A percentile compares a stretch with the other conserved stretches of the same genome.
These are phyloP conservation scores for Ophiostoma sp. DNA, from an alignment of 2,329 filamentous ascomycete genomes.

Conservation along the genomic window DNA sequence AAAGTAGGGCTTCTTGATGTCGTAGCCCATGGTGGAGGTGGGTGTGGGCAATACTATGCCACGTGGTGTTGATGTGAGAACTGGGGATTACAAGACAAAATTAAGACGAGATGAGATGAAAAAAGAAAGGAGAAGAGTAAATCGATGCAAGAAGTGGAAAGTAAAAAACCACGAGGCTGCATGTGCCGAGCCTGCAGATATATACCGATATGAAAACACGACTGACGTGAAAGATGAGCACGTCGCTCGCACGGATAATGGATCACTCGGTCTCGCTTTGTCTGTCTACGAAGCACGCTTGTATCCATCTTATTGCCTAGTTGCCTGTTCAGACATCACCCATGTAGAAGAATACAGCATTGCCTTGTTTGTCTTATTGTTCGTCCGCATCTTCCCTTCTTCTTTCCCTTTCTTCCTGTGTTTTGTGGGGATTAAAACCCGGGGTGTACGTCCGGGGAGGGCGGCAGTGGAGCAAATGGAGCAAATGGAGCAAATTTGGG, in stretches of 20 bases:
- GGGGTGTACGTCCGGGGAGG: background rate
- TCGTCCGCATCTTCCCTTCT: background rate
- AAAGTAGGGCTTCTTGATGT: constrained; percentile 3
- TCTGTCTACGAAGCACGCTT: background rate
- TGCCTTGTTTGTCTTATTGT: background rate
- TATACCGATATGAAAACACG: background rate
- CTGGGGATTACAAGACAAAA: background rate
- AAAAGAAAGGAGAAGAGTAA: background rate
- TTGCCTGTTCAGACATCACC: too few relatives aligned
- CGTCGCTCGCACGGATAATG: background rate
- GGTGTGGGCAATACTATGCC: background rate
- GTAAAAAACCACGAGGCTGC: background rate
- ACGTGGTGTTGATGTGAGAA: background rate
- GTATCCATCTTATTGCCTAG: background rate
- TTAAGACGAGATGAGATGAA: background rate
- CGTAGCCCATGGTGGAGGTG: background rate
- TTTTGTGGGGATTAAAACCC: background rate
- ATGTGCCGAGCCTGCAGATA: constrained; percentile 2
- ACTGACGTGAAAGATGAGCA: background rate
- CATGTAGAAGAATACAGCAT: too few relatives aligned
- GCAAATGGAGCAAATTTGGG: background rate
- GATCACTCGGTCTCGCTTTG: background rate
- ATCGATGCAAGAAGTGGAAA: background rate
- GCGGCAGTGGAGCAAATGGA: background rate
- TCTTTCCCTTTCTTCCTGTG: background rate